Evolutionary conservation across 2,329 filamentous ascomycete genomes (phyloP).

Genomic region (Monosporascus sp.): DNA sequence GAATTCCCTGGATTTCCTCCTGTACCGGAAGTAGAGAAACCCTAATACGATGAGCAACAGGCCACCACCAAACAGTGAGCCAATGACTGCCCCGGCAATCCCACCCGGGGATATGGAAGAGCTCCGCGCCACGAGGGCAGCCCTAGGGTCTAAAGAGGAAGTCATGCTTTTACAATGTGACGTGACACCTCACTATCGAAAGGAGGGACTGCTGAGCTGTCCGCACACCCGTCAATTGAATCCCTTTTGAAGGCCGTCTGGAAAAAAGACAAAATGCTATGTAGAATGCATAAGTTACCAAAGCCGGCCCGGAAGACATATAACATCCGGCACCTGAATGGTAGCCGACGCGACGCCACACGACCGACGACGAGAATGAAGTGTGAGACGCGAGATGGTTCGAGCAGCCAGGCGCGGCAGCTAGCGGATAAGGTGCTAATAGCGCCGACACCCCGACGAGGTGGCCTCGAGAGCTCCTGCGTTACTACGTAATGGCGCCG

Average conservation of each 20-base stretch:
- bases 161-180: constrained; percentile 10
- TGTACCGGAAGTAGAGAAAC: constrained; percentile 28
- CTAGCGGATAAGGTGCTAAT: background rate
- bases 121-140: constrained; percentile 18
- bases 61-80: constrained; percentile 24
- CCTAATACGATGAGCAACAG: constrained; percentile 24
- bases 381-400: background rate
- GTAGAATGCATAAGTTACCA: background rate
- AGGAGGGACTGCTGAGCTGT: too few relatives aligned
- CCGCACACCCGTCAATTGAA: too few relatives aligned
- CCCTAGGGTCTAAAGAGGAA: constrained; percentile 10
- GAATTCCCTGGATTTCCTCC: constrained; percentile 17
- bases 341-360: background rate
- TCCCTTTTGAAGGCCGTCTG: background rate
- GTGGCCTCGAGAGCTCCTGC: background rate
- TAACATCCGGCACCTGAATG: background rate
- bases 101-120: constrained; percentile 21
- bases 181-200: too few relatives aligned
- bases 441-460: background rate
- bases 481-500: background rate
- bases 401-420: background rate
- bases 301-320: background rate
- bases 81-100: constrained; percentile 27
- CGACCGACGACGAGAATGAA: background rate
- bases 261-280: background rate